Conservation (phyloP, 306 rosid species). For the Quercus wislizeni region DNA sequence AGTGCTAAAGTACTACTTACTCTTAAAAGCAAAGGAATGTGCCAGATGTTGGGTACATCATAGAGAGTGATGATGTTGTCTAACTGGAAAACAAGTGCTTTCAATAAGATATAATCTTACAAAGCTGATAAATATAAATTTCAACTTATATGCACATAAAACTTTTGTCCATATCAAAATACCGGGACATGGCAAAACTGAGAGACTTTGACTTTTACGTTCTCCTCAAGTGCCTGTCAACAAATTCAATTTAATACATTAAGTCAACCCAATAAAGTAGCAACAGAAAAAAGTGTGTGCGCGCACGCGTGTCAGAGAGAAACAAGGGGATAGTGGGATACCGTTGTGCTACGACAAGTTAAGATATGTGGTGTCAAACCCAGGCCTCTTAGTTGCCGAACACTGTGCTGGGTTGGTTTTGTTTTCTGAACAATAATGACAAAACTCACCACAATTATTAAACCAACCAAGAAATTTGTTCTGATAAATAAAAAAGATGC, state of each 20-base stretch:
- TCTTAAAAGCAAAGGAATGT: slow-evolving; percentile 81
- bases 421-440: slow-evolving; percentile 55
- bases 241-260: slow-evolving; percentile 10
- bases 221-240: slow-evolving; percentile 73
- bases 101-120: not conserved
- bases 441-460: slow-evolving; percentile 20
- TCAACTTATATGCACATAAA: slow-evolving; percentile 7
- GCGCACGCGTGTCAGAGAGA: not conserved
- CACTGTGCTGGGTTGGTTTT: slow-evolving; percentile 92
- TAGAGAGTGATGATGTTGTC: slow-evolving; percentile 77
- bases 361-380: slow-evolving; percentile 83
- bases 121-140: slow-evolving; percentile 9
- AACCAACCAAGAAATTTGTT: not conserved
- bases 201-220: slow-evolving; percentile 68
- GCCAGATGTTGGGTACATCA: slow-evolving; percentile 98
- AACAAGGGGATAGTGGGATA: slow-evolving; percentile 26
- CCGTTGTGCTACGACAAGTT: slow-evolving; percentile 86
- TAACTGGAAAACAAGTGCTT: slow-evolving; percentile 36
- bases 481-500: not conserved
- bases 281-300: slow-evolving; percentile 6
- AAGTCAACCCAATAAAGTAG: slow-evolving; percentile 12
- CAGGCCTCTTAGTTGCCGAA: slow-evolving; percentile 83
- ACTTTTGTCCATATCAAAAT: slow-evolving; percentile 1
- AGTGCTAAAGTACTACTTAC: slow-evolving; percentile 41
- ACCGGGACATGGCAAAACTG: slow-evolving; percentile 98